Conservation (phyloP, 2,329 filamentous ascomycete genomes). For the Colletotrichum chlorophyti region DNA sequence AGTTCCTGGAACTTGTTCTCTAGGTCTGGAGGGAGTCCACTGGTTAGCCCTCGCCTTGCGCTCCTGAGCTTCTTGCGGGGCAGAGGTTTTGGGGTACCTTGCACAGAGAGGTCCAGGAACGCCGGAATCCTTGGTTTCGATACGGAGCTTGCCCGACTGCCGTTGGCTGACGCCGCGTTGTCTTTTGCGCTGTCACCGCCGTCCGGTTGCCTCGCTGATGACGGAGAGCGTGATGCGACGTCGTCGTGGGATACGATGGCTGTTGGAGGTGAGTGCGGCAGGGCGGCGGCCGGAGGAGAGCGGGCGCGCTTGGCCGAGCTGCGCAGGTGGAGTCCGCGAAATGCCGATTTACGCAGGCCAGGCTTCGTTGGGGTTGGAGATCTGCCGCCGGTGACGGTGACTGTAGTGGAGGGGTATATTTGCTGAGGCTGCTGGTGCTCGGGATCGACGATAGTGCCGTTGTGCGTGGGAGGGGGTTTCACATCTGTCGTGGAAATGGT, state of each 20-base stretch:
- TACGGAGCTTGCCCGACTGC: neutral
- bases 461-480: slow-evolving; percentile 30
- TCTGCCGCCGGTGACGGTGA: slow-evolving; percentile 17
- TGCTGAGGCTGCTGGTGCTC: slow-evolving; percentile 32
- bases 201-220: slow-evolving; percentile 16
- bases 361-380: slow-evolving; percentile 30
- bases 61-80: slow-evolving; percentile 8
- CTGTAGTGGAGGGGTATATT: slow-evolving; percentile 30
- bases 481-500: slow-evolving; percentile 47
- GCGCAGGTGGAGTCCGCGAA: slow-evolving; percentile 53
- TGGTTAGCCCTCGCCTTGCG: slow-evolving; percentile 9
- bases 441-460: slow-evolving; percentile 34
- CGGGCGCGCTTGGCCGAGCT: slow-evolving; percentile 55
- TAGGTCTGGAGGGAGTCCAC: slow-evolving; percentile 20
- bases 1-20: slow-evolving; percentile 57
- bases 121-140: slow-evolving; percentile 41
- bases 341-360: slow-evolving; percentile 44
- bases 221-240: slow-evolving; percentile 32
- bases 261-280: slow-evolving; percentile 29
- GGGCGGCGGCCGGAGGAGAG: slow-evolving; percentile 43
- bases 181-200: slow-evolving; percentile 19
- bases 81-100: slow-evolving; percentile 40
- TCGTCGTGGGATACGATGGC: slow-evolving; percentile 46
- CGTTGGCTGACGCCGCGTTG: neutral
- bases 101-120: slow-evolving; percentile 45